Evolutionary conservation across 2,329 filamentous ascomycete genomes (phyloP).

Genomic region (Phyllosticta paracitricarpa): DNA sequence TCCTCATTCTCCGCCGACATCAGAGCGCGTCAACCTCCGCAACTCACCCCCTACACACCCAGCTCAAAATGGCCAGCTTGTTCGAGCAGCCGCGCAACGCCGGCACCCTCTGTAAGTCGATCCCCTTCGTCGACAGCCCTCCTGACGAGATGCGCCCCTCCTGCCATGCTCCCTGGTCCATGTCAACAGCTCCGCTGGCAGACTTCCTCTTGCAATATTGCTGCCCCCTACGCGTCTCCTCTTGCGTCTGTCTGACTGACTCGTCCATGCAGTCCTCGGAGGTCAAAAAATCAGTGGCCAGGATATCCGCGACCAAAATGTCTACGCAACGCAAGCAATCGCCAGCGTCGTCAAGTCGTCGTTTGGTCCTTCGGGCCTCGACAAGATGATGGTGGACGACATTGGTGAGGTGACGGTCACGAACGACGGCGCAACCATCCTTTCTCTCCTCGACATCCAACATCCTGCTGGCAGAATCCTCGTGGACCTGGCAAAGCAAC

Average conservation of each 20-base stretch:
- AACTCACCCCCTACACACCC: conserved; percentile 5
- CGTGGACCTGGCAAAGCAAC: conserved; percentile 93
- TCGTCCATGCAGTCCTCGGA: conserved; percentile 57
- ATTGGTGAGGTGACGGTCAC: conserved; percentile 99
- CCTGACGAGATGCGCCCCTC: not conserved
- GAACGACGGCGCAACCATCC: conserved; percentile 95
- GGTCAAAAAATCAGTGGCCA: conserved; percentile 94
- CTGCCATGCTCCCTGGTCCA: not conserved
- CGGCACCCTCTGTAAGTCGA: conserved; percentile 69
- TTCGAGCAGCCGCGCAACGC: conserved; percentile 89
- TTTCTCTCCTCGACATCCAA: conserved; percentile 90
- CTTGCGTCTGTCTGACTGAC: conserved; percentile 15
- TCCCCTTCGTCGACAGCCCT: conserved; percentile 1
- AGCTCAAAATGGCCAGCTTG: conserved; percentile 70
- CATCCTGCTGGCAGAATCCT: conserved; percentile 97
- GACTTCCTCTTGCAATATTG: not conserved
- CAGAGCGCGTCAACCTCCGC: conserved; percentile 7
- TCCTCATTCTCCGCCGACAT: conserved; percentile 3
- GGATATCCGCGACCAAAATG: conserved; percentile 97
- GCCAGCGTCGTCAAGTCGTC: conserved; percentile 99
- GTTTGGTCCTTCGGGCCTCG: conserved; percentile 90
- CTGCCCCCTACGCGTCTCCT: not conserved
- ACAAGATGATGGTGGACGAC: conserved; percentile 99
- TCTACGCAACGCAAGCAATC: conserved; percentile 90
- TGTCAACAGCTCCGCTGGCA: not conserved